A percentile compares a stretch with the other conserved stretches of the same genome.
phyloP scores from a whole-genome alignment of 2,329 filamentous ascomycete genomes.

The Monosporascus sp. region DNA sequence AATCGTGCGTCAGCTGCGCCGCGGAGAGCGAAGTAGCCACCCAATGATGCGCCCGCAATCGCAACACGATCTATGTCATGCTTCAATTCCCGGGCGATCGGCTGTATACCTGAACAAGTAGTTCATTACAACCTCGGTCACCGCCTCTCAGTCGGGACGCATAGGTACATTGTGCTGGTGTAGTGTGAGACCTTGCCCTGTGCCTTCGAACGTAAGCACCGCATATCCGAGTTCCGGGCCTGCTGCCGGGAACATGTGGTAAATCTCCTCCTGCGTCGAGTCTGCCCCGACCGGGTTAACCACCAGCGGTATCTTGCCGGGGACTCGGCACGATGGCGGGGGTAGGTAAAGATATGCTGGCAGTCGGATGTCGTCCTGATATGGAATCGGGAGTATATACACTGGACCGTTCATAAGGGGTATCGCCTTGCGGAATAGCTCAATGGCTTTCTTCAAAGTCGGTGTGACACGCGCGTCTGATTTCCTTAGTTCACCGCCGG shows the following conservation, averaged over 20 bases:
- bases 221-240: slow-evolving; percentile 28
- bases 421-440: neutral
- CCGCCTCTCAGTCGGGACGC: slow-evolving; percentile 24
- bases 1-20: slow-evolving; percentile 4
- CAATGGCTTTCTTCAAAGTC: too few species aligned
- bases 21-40: slow-evolving; percentile 9
- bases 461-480: too few species aligned
- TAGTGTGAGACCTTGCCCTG: slow-evolving; percentile 30
- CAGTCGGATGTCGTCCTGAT: slow-evolving; percentile 16
- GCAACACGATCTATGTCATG: slow-evolving; percentile 20
- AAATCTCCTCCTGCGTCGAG: slow-evolving; percentile 28
- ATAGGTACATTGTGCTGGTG: slow-evolving; percentile 8
- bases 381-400: slow-evolving; percentile 22
- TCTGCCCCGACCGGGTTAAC: slow-evolving; percentile 24
- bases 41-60: slow-evolving; percentile 9
- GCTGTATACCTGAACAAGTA: neutral
- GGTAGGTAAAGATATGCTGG: slow-evolving; percentile 21
- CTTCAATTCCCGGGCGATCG: slow-evolving; percentile 7
- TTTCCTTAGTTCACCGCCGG: neutral
- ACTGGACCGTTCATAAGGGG: slow-evolving; percentile 6
- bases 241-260: slow-evolving; percentile 12
- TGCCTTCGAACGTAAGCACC: slow-evolving; percentile 33
- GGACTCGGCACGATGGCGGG: too few species aligned
- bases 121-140: slow-evolving; percentile 16
- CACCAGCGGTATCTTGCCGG: slow-evolving; percentile 17